phyloP scores from a whole-genome alignment of 2,329 filamentous ascomycete species.

The Trichoderma sp. region DNA sequence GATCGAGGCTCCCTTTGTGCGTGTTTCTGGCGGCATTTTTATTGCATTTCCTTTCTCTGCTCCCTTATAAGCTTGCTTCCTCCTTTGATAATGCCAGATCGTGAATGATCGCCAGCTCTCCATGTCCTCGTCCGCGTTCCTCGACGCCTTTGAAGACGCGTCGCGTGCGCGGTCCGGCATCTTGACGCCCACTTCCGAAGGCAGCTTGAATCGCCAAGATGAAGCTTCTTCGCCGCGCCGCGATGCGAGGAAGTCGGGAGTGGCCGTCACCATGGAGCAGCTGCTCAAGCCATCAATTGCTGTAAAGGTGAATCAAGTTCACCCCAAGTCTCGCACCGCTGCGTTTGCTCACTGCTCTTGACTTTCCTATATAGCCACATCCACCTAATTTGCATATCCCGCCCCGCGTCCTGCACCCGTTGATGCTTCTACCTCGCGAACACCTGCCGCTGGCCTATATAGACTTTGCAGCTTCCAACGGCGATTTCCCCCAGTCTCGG shows the following conservation, averaged over 20 bases:
- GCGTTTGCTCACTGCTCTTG: neutral
- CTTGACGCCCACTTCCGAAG: conserved; percentile 42
- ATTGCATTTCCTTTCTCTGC: neutral
- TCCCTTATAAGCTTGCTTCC: neutral
- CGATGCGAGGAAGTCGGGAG: conserved; percentile 38
- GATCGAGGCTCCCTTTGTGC: neutral
- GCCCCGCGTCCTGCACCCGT: conserved; percentile 55
- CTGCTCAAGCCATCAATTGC: conserved; percentile 52
- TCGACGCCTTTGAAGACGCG: conserved; percentile 42
- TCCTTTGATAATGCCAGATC: conserved; percentile 18
- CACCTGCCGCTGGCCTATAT: conserved; percentile 60
- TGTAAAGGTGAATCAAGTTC: conserved; percentile 45
- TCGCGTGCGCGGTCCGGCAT: conserved; percentile 47
- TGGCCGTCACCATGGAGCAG: conserved; percentile 46
- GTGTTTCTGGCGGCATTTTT: neutral
- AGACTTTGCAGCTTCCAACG: conserved; percentile 52
- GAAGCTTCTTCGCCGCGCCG: conserved; percentile 30
- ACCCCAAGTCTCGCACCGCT: neutral
- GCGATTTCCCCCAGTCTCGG: conserved; percentile 51
- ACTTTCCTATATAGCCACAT: conserved; percentile 50
- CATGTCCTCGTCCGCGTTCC: conserved; percentile 37
- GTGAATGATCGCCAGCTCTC: conserved; percentile 25
- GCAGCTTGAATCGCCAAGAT: conserved; percentile 38
- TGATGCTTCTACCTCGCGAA: conserved; percentile 62
- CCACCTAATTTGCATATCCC: conserved; percentile 52